Conservation (phyloP, 306 rosid genomes). For the Quillaja saponaria region DNA sequence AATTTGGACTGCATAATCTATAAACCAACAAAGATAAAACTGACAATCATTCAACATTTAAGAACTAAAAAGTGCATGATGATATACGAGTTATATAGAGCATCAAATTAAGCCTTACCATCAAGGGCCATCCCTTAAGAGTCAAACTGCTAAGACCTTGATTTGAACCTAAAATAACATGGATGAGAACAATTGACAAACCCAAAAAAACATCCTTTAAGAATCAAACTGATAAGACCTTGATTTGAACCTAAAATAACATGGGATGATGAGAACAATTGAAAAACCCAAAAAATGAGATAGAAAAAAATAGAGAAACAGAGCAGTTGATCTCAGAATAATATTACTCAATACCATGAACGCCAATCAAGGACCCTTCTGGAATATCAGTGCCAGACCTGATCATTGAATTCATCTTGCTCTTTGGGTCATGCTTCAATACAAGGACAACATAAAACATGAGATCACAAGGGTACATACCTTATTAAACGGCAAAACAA, state of each 20-base stretch:
- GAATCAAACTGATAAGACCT: slow-evolving; percentile 55
- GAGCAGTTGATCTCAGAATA: too few species aligned
- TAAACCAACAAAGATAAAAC: slow-evolving; percentile 21
- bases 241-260: slow-evolving; percentile 58
- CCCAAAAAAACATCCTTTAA: slow-evolving; percentile 50
- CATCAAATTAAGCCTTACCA: slow-evolving; percentile 44
- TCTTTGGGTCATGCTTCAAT: slow-evolving; percentile 53
- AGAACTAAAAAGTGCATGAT: too few species aligned
- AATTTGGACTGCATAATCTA: slow-evolving; percentile 2
- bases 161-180: slow-evolving; percentile 55
- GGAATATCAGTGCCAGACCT: slow-evolving; percentile 43
- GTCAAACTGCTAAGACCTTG: slow-evolving; percentile 60
- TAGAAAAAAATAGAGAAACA: slow-evolving; percentile 1
- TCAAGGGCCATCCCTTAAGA: slow-evolving; percentile 72
- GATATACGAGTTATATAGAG: too few species aligned
- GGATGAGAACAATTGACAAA: slow-evolving; percentile 30
- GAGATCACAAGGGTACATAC: not conserved
- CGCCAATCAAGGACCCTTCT: slow-evolving; percentile 48
- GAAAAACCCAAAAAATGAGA: slow-evolving; percentile 15
- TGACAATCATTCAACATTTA: too few species aligned
- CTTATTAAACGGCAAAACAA: slow-evolving; percentile 25
- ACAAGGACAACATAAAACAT: slow-evolving; percentile 30
- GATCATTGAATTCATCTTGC: slow-evolving; percentile 43
- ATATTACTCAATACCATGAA: too few species aligned
- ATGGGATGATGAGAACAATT: slow-evolving; percentile 26